A percentile compares a stretch with the other conserved stretches of the same genome.
Conservation (phyloP, 306 rosid species). For the Vigna nakashimae region DNA sequence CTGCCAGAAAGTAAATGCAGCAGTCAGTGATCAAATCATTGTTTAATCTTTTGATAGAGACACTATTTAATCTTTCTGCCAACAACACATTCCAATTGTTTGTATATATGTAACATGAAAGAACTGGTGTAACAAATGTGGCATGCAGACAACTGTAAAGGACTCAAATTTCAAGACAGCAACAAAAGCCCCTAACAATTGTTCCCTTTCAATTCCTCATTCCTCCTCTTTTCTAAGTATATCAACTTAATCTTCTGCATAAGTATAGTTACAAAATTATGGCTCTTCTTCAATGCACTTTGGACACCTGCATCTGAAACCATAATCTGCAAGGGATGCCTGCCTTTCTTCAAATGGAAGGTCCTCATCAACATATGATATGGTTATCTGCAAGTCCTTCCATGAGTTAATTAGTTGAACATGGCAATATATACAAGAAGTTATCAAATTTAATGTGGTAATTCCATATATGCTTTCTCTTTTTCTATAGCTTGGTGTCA, state of each 20-base stretch:
- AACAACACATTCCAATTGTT: conserved; percentile 16
- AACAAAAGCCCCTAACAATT: neutral
- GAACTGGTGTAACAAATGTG: neutral
- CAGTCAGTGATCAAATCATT: neutral
- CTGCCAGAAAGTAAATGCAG: neutral
- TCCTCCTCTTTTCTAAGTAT: conserved; percentile 23
- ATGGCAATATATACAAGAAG: conserved; percentile 12
- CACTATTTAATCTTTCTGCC: neutral
- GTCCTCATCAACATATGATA: conserved; percentile 91
- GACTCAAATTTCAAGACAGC: neutral
- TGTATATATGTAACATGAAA: conserved; percentile 10
- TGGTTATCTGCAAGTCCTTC: conserved; percentile 73
- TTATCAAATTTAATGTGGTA: neutral
- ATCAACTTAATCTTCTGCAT: conserved; percentile 25
- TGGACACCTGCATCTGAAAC: conserved; percentile 77
- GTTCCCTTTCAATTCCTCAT: conserved; percentile 11
- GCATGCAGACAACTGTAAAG: conserved; percentile 9
- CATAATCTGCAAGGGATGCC: conserved; percentile 87
- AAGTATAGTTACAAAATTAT: conserved; percentile 22
- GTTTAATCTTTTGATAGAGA: neutral
- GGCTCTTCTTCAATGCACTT: conserved; percentile 69
- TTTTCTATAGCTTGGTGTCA: conserved; percentile 21
- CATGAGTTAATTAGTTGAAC: conserved; percentile 37
- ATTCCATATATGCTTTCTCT: conserved; percentile 15
- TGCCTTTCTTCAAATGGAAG: conserved; percentile 76